Percentiles rank a stretch among this genome's conserved stretches.
Conservation (phyloP, 2,329 filamentous ascomycete species). For the Penicillium sp. region DNA sequence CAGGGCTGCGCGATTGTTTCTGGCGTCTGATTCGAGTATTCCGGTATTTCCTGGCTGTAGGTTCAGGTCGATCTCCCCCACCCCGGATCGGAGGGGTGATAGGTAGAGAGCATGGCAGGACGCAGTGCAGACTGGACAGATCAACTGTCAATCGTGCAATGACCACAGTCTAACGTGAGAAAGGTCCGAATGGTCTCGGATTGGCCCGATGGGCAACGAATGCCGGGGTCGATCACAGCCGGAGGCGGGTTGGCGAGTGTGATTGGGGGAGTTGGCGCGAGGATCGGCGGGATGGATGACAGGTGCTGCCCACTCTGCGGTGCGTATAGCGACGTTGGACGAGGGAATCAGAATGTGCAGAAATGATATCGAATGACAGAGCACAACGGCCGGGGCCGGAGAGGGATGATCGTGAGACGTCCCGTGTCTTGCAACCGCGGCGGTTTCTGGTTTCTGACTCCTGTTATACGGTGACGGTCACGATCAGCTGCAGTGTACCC, state of each 20-base stretch:
- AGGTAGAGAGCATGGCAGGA: neutral
- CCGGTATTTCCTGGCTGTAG: neutral
- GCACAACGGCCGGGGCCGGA: neutral
- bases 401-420: neutral
- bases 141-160: slow-evolving; percentile 5
- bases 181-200: slow-evolving; percentile 10
- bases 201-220: slow-evolving; percentile 17
- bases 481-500: neutral
- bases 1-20: neutral
- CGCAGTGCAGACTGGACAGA: neutral
- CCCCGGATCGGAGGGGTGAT: neutral
- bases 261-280: slow-evolving; percentile 24
- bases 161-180: slow-evolving; percentile 2
- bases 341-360: neutral
- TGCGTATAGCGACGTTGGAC: neutral
- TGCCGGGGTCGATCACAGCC: slow-evolving; percentile 19
- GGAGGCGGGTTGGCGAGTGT: slow-evolving; percentile 4
- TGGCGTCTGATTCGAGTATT: neutral
- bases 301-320: slow-evolving; percentile 3
- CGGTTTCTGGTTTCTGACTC: no score
- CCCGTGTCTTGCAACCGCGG: neutral
- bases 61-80: neutral
- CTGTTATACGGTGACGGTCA: no score
- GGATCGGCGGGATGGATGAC: slow-evolving; percentile 1
- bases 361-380: neutral